Evolutionary conservation across 1,284 basidiomycete genomes (phyloP).

Genomic region (Trichosporon ovoides): DNA sequence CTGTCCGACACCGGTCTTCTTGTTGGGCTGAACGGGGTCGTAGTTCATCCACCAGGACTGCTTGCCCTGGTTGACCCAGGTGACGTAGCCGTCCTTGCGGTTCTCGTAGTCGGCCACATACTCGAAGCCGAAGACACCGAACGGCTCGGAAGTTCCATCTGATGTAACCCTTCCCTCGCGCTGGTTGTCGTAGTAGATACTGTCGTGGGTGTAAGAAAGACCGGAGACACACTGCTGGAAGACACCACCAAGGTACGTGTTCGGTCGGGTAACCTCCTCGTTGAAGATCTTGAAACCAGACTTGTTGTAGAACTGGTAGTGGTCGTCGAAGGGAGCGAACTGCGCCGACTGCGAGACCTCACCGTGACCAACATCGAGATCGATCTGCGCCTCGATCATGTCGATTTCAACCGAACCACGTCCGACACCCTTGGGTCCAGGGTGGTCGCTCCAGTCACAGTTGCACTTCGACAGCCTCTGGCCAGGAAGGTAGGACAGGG

Average conservation of each 20-base stretch:
- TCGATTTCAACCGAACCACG: slow-evolving; percentile 64
- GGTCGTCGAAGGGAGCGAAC: slow-evolving; percentile 57
- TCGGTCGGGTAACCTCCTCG: slow-evolving; percentile 56
- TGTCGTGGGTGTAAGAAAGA: slow-evolving; percentile 54
- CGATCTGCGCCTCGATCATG: slow-evolving; percentile 58
- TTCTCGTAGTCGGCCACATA: slow-evolving; percentile 60
- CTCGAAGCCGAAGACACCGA: slow-evolving; percentile 61
- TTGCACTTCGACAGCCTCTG: slow-evolving; percentile 55
- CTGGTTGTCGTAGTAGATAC: slow-evolving; percentile 53
- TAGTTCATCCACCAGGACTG: slow-evolving; percentile 57
- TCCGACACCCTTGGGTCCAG: slow-evolving; percentile 57
- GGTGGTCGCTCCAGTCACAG: slow-evolving; percentile 57
- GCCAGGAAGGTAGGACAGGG: slow-evolving; percentile 48
- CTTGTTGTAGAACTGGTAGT: slow-evolving; percentile 59
- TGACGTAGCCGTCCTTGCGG: slow-evolving; percentile 57
- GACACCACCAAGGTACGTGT: slow-evolving; percentile 67
- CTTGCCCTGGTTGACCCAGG: slow-evolving; percentile 60
- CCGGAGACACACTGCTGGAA: slow-evolving; percentile 75
- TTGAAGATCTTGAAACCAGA: slow-evolving; percentile 38
- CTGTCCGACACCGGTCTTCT: slow-evolving; percentile 55
- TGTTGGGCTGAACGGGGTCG: slow-evolving; percentile 56
- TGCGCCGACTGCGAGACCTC: slow-evolving; percentile 32
- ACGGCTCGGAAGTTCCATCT: slow-evolving; percentile 22
- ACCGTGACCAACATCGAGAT: slow-evolving; percentile 17
- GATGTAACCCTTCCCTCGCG: slow-evolving; percentile 23